phyloP scores from a whole-genome alignment of 805 yeast species.

The Candida andamanensis region DNA sequence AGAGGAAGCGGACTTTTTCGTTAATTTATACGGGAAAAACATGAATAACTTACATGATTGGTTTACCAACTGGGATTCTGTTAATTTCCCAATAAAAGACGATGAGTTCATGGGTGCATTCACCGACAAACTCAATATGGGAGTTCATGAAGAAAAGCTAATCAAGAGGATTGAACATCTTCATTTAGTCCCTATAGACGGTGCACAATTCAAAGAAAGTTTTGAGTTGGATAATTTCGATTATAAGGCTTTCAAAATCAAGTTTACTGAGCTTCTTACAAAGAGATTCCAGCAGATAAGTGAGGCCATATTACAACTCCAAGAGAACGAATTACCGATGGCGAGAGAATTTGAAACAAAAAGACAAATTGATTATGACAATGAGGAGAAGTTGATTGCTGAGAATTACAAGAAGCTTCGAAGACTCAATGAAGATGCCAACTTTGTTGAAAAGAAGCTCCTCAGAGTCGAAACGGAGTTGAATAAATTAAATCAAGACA shows the following conservation, averaged over 20 bases:
- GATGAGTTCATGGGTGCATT: constrained; percentile 15
- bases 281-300: constrained; percentile 19
- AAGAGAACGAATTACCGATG: constrained; percentile 15
- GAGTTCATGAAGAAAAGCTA: constrained; percentile 21
- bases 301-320: constrained; percentile 10
- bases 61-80: constrained; percentile 21
- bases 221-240: constrained; percentile 14
- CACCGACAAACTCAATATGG: constrained; percentile 15
- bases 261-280: constrained; percentile 23
- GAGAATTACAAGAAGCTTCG: constrained; percentile 26
- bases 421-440: constrained; percentile 32
- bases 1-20: constrained; percentile 15
- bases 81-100: constrained; percentile 10
- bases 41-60: constrained; percentile 21
- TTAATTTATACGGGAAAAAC: constrained; percentile 23
- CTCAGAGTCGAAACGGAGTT: constrained; percentile 28
- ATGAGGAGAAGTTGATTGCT: constrained; percentile 29
- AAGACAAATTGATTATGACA: constrained; percentile 29
- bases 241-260: constrained; percentile 23
- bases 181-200: constrained; percentile 9
- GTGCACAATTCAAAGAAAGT: constrained; percentile 3
- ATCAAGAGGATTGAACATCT: constrained; percentile 15
- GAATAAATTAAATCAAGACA: constrained; percentile 14
- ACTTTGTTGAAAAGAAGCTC: constrained; percentile 26
- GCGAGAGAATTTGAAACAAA: constrained; percentile 22